A percentile compares a stretch with the other conserved stretches of the same genome.
phyloP scores from a whole-genome alignment of 1,139 yeast genomes.

The Debaryomyces fabryi region DNA sequence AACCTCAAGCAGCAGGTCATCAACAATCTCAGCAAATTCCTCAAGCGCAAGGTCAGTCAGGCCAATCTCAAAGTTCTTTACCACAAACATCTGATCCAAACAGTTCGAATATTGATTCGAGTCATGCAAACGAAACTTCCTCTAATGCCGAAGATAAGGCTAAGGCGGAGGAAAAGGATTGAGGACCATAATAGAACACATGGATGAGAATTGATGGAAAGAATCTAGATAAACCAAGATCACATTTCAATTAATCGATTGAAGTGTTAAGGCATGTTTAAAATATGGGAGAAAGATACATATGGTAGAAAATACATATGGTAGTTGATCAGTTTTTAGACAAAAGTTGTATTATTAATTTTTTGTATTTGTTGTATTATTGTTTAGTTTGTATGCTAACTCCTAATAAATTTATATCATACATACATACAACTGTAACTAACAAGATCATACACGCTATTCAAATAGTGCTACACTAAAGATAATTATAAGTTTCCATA shows the following conservation, averaged over 20 bases:
- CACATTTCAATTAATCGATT: not conserved
- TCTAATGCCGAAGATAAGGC: not conserved
- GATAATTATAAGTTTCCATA: not conserved
- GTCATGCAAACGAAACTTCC: constrained; percentile 3
- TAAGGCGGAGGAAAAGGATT: constrained; percentile 7
- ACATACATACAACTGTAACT: not conserved
- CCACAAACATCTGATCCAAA: constrained; percentile 10
- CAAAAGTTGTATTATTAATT: constrained; percentile 1
- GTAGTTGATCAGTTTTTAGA: constrained; percentile 1
- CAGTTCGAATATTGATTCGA: constrained; percentile 2
- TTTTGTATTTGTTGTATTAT: not conserved
- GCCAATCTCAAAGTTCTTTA: constrained; percentile 7
- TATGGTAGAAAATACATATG: not conserved
- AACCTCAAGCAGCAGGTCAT: constrained; percentile 11
- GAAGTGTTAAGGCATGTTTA: not conserved
- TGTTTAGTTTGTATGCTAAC: not conserved
- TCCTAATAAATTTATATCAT: not conserved
- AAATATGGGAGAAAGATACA: not conserved
- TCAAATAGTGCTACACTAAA: not conserved
- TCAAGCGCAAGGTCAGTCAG: constrained; percentile 11
- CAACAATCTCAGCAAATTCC: constrained; percentile 15
- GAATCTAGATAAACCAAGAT: not conserved
- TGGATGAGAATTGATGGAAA: not conserved
- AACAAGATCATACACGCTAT: not conserved
- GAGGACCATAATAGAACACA: not conserved